Evolutionary conservation across 176 grass and related monocot species (phyloP).

Genomic region (Dendrocalamus sinicus): DNA sequence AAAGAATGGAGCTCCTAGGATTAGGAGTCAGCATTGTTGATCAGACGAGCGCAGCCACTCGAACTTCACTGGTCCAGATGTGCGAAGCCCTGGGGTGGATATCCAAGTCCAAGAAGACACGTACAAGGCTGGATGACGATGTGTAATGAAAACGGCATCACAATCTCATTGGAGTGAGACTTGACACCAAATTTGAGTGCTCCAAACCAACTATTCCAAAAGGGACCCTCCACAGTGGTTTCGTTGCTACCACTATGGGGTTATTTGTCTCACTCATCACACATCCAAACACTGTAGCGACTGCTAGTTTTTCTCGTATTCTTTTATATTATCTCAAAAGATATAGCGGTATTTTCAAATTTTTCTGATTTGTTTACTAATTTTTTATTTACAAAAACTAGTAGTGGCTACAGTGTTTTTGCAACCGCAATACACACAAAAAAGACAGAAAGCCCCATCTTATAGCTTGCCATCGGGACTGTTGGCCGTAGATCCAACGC

Average conservation of each 20-base stretch:
- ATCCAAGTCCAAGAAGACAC: slow-evolving; percentile 1
- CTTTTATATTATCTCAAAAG: too few relatives aligned
- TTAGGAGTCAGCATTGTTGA: neutral
- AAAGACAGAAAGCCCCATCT: too few relatives aligned
- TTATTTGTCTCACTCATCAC: neutral
- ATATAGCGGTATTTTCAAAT: too few relatives aligned
- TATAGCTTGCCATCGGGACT: neutral
- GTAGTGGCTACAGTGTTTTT: fast-evolving
- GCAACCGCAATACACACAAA: too few relatives aligned
- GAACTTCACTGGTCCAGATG: neutral
- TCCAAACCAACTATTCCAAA: slow-evolving; percentile 22
- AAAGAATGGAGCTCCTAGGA: neutral
- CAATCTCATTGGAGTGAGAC: slow-evolving; percentile 32
- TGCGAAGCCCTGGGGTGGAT: slow-evolving; percentile 13
- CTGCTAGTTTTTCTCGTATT: fast-evolving
- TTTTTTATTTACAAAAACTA: too few relatives aligned
- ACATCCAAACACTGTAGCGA: too few relatives aligned
- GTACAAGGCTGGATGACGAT: slow-evolving; percentile 4
- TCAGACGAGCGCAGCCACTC: neutral
- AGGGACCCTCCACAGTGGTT: neutral
- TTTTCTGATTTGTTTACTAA: too few relatives aligned
- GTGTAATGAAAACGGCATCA: slow-evolving; percentile 12
- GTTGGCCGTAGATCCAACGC: neutral
- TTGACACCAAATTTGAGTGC: slow-evolving; percentile 17
- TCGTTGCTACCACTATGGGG: neutral